Base-by-base conservation (phyloP, 306 rosid genomes). In the Geum urbanum region DNA sequence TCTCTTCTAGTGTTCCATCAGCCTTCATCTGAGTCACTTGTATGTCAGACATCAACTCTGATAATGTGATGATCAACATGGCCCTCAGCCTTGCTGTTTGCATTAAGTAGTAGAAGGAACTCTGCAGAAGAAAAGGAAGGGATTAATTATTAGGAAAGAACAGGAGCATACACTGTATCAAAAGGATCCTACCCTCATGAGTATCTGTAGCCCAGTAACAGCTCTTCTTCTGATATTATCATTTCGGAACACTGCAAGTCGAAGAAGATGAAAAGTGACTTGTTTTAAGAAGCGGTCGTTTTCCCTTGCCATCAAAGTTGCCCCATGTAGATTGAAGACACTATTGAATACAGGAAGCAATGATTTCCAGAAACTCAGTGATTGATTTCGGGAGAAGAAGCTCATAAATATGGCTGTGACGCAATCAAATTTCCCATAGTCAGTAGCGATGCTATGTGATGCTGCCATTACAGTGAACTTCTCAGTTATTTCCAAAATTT, bases 21-120 rank as follows among this genome's bases (percentile, higher is more conserved):
- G 97, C 59, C 86, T 84, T 90, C 98, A 94, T 88, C 84, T 90
- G 98, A 83, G 97, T 94, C 77, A 94, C 98, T 94, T 94, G 98
- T 76, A 94, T 95, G 56, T 94, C 98, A 70, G 98, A 94, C 98
- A 90, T 90, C 77, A 94, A 82, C 86, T 94, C 98, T 18, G 98
- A 94, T 66, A 94, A 77, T 45, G 98, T 90, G 79, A 94, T 94
- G 69, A 94, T 90, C 78, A 94, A 82, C 97, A 94, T 88, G 71
- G 87, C 98, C 85, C 98, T 88, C 84, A 94, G 80, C 75, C 98
- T 88, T 69, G 98, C 96, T 46, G 98, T 94, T 74, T 90, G 98
- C 86, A 75, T 74, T 56, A 94, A 85, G 92, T 85, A 66, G 81
- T 91, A 90, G 80, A 90, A 94, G 55, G 98, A 94, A 86, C 92